A percentile compares a stretch with the other conserved stretches of the same genome.
Conservation (phyloP, 2,329 filamentous ascomycete species). For the Paraphoma sp. region DNA sequence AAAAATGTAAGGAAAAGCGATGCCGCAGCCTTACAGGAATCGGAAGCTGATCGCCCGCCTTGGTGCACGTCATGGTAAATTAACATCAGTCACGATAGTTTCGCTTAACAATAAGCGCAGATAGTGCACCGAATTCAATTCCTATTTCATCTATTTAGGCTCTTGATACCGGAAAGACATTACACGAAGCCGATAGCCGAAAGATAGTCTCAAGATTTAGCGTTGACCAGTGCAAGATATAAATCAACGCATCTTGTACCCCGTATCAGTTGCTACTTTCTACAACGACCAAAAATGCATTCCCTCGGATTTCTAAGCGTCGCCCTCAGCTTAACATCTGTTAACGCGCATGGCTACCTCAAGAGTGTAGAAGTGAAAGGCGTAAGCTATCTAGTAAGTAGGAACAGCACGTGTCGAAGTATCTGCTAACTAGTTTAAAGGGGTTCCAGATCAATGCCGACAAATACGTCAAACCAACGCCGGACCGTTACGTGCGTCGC, state of each 20-base stretch:
- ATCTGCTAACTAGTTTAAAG: too few relatives aligned
- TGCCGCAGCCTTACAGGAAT: background rate
- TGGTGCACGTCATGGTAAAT: constrained; percentile 1
- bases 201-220: background rate
- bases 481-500: constrained; percentile 19
- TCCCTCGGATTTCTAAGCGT: background rate
- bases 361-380: constrained; percentile 23
- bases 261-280: background rate
- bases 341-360: constrained; percentile 16
- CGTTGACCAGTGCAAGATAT: background rate
- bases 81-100: background rate
- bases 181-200: background rate
- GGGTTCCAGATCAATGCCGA: constrained; percentile 22
- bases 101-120: background rate
- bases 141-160: background rate
- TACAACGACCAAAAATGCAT: background rate
- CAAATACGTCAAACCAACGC: constrained; percentile 20
- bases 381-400: constrained; percentile 13
- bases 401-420: too few relatives aligned
- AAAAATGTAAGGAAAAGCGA: background rate
- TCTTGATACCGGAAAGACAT: background rate
- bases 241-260: background rate
- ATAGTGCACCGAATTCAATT: constrained; percentile 5
- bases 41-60: constrained; percentile 1
- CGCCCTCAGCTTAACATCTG: background rate